Conservation (phyloP, 106 monocot species). For the Allium fistulosum region DNA sequence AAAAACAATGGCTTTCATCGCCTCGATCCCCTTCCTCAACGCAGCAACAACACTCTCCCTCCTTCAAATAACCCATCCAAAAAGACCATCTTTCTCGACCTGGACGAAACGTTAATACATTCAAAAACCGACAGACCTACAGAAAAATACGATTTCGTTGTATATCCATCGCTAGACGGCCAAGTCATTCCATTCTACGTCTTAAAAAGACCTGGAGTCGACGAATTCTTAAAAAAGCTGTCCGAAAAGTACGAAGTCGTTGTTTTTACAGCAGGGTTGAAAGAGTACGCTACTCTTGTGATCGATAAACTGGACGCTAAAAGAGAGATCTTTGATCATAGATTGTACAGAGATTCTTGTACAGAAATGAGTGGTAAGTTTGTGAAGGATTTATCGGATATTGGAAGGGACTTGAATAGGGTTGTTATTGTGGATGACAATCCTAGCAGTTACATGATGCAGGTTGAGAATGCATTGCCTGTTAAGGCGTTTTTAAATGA, state of each 20-base stretch:
- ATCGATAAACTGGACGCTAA: slow-evolving; percentile 65
- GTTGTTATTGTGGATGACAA: slow-evolving; percentile 85
- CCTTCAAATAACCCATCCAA: slow-evolving; percentile 15
- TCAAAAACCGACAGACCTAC: slow-evolving; percentile 36
- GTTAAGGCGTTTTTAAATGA: slow-evolving; percentile 54
- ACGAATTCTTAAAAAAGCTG: slow-evolving; percentile 39
- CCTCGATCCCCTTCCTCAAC: slow-evolving; percentile 12
- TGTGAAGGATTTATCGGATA: slow-evolving; percentile 58
- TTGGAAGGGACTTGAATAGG: slow-evolving; percentile 42
- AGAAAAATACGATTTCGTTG: slow-evolving; percentile 57
- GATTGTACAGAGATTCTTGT: slow-evolving; percentile 79
- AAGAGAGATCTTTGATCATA: slow-evolving; percentile 39
- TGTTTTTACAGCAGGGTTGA: slow-evolving; percentile 81
- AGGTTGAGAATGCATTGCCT: slow-evolving; percentile 69
- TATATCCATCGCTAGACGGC: slow-evolving; percentile 59
- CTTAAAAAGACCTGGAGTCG: slow-evolving; percentile 66
- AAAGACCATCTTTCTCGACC: slow-evolving; percentile 73
- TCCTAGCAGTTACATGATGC: slow-evolving; percentile 56
- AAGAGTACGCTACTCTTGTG: slow-evolving; percentile 84
- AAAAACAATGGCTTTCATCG: slow-evolving; percentile 42
- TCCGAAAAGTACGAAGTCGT: slow-evolving; percentile 59
- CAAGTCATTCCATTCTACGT: slow-evolving; percentile 66
- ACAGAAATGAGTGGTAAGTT: slow-evolving; percentile 47
- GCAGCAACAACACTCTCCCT: background rate
- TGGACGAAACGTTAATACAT: slow-evolving; percentile 93